These are phyloP conservation scores for Penicillium coprophilum DNA, from an alignment of 495 filamentous ascomycete genomes.

Conservation along the genomic window DNA sequence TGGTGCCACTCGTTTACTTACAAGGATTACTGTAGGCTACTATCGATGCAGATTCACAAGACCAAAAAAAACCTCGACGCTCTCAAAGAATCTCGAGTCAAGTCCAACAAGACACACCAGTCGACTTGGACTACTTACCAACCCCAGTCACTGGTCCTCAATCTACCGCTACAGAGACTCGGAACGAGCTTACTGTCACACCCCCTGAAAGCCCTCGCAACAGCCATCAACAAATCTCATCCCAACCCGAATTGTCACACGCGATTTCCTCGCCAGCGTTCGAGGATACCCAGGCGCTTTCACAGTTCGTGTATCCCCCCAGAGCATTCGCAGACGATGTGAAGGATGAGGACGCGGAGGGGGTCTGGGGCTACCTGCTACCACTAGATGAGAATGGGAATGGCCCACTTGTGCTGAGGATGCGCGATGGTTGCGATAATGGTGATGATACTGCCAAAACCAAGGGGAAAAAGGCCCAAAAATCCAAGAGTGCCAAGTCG, in stretches of 20 bases:
- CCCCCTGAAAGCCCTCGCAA: constrained; percentile 65
- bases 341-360: constrained; percentile 75
- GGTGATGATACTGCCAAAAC: constrained; percentile 43
- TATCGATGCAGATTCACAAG: constrained; percentile 40
- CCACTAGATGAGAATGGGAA: constrained; percentile 70
- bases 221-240: constrained; percentile 48
- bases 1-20: constrained; percentile 16
- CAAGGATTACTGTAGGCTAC: constrained; percentile 32
- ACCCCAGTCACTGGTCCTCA: constrained; percentile 73
- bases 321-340: constrained; percentile 76
- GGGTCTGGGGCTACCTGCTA: constrained; percentile 93
- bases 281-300: constrained; percentile 63
- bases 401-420: constrained; percentile 71
- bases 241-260: constrained; percentile 61
- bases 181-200: constrained; percentile 71
- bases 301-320: constrained; percentile 77
- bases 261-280: constrained; percentile 59
- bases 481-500: constrained; percentile 45
- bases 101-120: constrained; percentile 56
- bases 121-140: constrained; percentile 70
- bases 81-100: constrained; percentile 55
- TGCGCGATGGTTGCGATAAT: constrained; percentile 61
- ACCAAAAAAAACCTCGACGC: constrained; percentile 53
- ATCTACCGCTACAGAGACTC: constrained; percentile 60
- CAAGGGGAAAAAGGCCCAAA: constrained; percentile 31